These are phyloP conservation scores for Amanita exitialis DNA, from an alignment of 768 basidiomycete genomes.

Conservation along the genomic window DNA sequence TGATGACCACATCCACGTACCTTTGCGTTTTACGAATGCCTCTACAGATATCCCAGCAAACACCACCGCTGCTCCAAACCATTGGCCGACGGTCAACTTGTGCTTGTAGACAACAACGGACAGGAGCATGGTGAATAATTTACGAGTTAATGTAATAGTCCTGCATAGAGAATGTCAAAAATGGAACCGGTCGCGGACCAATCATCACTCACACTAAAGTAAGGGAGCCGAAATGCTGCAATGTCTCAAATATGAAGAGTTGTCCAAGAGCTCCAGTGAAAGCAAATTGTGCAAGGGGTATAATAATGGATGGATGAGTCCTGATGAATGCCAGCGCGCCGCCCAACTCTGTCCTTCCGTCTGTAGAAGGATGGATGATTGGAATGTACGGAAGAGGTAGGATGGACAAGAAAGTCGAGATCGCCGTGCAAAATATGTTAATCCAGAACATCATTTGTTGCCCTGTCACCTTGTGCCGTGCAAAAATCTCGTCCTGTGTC, in stretches of 20 bases:
- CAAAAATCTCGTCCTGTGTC: conserved; percentile 95
- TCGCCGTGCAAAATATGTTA: conserved; percentile 73
- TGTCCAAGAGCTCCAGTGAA: conserved; percentile 91
- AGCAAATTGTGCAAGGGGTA: conserved; percentile 76
- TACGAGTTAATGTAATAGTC: conserved; percentile 92
- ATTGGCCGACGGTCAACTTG: conserved; percentile 74
- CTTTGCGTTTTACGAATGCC: conserved; percentile 84
- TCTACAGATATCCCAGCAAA: conserved; percentile 95
- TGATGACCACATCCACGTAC: conserved; percentile 26
- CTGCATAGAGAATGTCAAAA: conserved; percentile 25
- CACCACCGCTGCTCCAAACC: conserved; percentile 86
- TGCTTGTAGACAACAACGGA: conserved; percentile 92
- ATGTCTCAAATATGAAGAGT: conserved; percentile 94
- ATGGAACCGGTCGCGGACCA: neutral
- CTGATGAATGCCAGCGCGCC: conserved; percentile 66
- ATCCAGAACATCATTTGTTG: conserved; percentile 99
- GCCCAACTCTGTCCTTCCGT: conserved; percentile 51
- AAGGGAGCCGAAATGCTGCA: conserved; percentile 84
- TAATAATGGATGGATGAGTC: conserved; percentile 63
- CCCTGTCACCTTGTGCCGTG: conserved; percentile 59
- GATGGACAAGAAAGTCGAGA: conserved; percentile 59
- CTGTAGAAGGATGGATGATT: conserved; percentile 61
- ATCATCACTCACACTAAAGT: conserved; percentile 58
- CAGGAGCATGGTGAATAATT: conserved; percentile 96
- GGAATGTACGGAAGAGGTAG: conserved; percentile 77